Conservation (phyloP, 2,329 filamentous ascomycete genomes). For the Penicillium sp. region DNA sequence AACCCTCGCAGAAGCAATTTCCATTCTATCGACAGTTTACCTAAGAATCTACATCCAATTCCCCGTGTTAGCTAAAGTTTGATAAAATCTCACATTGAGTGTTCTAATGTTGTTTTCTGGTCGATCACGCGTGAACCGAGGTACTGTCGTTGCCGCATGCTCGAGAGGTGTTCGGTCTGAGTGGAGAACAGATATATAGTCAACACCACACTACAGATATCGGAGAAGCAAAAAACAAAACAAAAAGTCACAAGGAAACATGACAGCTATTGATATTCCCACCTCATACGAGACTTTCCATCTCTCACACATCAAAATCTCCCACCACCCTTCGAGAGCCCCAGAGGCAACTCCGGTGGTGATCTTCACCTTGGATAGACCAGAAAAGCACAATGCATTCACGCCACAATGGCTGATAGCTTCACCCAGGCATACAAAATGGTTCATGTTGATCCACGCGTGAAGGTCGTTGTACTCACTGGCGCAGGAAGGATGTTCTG, state of each 20-base stretch:
- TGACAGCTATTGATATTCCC: conserved; percentile 25
- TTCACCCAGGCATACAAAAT: conserved; percentile 56
- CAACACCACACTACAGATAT: too few species aligned
- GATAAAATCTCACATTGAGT: too few species aligned
- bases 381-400: conserved; percentile 64
- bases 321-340: conserved; percentile 41
- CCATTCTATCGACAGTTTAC: too few species aligned
- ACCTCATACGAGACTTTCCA: conserved; percentile 36
- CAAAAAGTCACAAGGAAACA: not conserved
- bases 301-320: conserved; percentile 32
- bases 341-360: conserved; percentile 51
- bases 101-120: too few species aligned
- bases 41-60: too few species aligned
- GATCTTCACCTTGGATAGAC: conserved; percentile 64
- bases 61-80: too few species aligned
- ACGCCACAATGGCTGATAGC: conserved; percentile 64
- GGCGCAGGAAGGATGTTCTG: conserved; percentile 58
- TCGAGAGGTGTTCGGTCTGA: too few species aligned
- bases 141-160: too few species aligned
- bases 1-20: too few species aligned
- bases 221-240: too few species aligned
- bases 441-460: conserved; percentile 55
- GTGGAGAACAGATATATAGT: too few species aligned
- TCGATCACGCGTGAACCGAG: too few species aligned
- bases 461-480: conserved; percentile 57